These are phyloP conservation scores for Colletotrichum higginsianum DNA, from an alignment of 2,329 filamentous ascomycete species.

Conservation along the genomic window DNA sequence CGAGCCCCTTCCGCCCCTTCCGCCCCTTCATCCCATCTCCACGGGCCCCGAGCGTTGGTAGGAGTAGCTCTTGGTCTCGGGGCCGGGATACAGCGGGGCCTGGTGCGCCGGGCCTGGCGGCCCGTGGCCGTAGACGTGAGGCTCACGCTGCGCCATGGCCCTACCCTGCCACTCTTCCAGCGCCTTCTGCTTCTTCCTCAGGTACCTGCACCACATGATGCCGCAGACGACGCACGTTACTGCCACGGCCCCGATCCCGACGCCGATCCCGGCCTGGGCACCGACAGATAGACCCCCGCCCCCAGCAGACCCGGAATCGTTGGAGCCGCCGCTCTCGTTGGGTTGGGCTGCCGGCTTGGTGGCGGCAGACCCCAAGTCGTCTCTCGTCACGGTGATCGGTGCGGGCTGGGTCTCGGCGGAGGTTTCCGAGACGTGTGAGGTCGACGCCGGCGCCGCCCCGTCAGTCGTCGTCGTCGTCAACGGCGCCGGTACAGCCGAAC, in stretches of 20 bases:
- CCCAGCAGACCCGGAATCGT: neutral
- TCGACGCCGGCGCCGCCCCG: no score
- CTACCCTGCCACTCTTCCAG: neutral
- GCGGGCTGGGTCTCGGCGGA: neutral
- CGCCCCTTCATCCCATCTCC: no score
- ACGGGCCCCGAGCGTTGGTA: no score
- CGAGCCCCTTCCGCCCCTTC: no score
- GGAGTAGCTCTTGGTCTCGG: no score
- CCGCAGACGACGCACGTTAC: slow-evolving; percentile 17
- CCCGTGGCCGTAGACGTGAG: no score
- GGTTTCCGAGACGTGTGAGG: neutral
- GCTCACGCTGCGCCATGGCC: neutral
- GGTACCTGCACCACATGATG: slow-evolving; percentile 18
- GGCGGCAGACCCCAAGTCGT: neutral
- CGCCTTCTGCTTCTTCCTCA: slow-evolving; percentile 6
- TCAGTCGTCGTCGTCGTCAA: neutral
- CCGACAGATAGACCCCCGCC: slow-evolving; percentile 1
- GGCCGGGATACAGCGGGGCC: no score
- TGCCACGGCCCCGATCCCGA: slow-evolving; percentile 3
- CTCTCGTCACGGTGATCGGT: neutral
- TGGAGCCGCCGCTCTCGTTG: neutral
- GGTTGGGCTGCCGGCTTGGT: neutral
- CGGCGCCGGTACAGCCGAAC: neutral
- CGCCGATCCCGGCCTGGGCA: slow-evolving; percentile 25
- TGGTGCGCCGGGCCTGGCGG: no score